Evolutionary conservation across 192 early-diverging fungal genomes (phyloP).

Genomic region (Coemansia sp.): DNA sequence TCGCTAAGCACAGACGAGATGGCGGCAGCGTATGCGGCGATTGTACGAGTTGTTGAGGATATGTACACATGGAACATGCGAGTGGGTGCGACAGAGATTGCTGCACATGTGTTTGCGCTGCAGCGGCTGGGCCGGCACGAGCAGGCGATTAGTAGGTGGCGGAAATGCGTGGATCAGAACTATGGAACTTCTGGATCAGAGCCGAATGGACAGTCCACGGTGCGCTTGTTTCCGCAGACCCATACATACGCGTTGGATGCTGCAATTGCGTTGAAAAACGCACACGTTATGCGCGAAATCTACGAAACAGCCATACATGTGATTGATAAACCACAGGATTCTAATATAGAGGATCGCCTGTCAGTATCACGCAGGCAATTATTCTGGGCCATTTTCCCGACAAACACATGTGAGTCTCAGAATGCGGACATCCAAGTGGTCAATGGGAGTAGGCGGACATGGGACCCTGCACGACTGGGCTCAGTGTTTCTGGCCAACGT

Average conservation of each 20-base stretch:
- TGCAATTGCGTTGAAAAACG: constrained; percentile 25
- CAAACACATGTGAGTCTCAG: not conserved
- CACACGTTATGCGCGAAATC: constrained; percentile 15
- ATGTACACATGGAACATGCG: constrained; percentile 30
- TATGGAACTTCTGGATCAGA: not conserved
- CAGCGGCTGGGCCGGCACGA: constrained; percentile 9
- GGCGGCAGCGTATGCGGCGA: not conserved
- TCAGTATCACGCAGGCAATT: constrained; percentile 5
- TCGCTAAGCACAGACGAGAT: not conserved
- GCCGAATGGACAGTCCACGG: not conserved
- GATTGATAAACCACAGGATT: constrained; percentile 6
- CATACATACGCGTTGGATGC: constrained; percentile 35
- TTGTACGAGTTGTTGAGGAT: constrained; percentile 25
- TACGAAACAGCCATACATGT: constrained; percentile 14
- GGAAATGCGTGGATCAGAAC: not conserved
- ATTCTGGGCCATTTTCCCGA: constrained; percentile 19
- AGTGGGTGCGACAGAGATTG: constrained; percentile 41
- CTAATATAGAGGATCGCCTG: not conserved
- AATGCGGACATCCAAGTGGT: not conserved
- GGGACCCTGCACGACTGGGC: constrained; percentile 37
- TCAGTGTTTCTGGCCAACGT: constrained; percentile 21
- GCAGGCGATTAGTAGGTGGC: constrained; percentile 24
- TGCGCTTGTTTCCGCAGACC: constrained; percentile 32
- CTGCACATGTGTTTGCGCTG: constrained; percentile 18
- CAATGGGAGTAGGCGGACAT: constrained; percentile 5